Evolutionary conservation across 2,329 filamentous ascomycete genomes (phyloP).

Genomic region (Phialophora chinensis): DNA sequence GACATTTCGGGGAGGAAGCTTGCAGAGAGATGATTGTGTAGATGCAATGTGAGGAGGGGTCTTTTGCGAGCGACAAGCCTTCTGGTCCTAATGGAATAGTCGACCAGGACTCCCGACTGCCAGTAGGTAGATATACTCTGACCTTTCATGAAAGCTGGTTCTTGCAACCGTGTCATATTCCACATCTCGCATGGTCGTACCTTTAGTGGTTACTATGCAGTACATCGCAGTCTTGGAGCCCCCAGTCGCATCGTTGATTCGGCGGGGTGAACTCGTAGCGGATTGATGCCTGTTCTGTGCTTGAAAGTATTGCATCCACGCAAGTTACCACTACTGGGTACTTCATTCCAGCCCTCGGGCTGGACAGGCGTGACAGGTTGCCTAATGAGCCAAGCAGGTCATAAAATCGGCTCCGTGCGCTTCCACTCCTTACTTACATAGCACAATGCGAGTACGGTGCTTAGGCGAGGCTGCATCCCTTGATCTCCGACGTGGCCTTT

Average conservation of each 20-base stretch:
- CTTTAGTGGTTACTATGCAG: too few species aligned
- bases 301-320: not conserved
- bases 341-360: not conserved
- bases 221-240: not conserved
- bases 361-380: not conserved
- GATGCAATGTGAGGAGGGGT: too few species aligned
- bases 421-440: too few species aligned
- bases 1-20: not conserved
- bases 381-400: not conserved
- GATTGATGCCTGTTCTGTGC: not conserved
- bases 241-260: not conserved
- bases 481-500: too few species aligned
- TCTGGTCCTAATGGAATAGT: not conserved
- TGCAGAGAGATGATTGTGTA: not conserved
- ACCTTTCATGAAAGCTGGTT: not conserved
- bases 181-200: not conserved
- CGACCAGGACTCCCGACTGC: not conserved
- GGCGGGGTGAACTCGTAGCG: not conserved
- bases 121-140: not conserved
- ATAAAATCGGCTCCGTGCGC: too few species aligned
- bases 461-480: too few species aligned
- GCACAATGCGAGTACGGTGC: too few species aligned
- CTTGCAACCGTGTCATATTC: not conserved
- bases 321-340: not conserved
- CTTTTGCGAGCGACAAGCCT: not conserved